Evolutionary conservation across 176 grass and related monocot genomes (phyloP).

Genomic region (Oryza meridionalis): DNA sequence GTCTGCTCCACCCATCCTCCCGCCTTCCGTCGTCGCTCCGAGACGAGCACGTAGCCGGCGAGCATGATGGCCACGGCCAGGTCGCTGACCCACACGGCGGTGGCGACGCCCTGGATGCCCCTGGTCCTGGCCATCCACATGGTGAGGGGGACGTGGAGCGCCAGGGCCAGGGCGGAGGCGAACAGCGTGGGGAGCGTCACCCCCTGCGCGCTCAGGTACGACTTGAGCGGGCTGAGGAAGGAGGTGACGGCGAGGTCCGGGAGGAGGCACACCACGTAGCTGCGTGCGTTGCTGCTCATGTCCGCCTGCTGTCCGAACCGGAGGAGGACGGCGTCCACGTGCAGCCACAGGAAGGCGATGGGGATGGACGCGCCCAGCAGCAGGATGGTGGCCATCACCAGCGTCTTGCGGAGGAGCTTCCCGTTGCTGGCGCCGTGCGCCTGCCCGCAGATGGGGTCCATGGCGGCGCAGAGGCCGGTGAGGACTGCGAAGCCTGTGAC

Average conservation of each 20-base stretch:
- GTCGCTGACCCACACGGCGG: slow-evolving; percentile 76
- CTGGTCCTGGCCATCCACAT: slow-evolving; percentile 45
- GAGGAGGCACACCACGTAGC: slow-evolving; percentile 54
- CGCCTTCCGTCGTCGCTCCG: slow-evolving; percentile 26
- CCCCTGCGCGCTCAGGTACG: slow-evolving; percentile 82
- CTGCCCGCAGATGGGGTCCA: slow-evolving; percentile 96
- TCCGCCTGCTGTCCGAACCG: slow-evolving; percentile 73
- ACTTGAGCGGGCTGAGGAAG: slow-evolving; percentile 73
- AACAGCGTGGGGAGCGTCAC: slow-evolving; percentile 75
- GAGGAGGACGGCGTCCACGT: slow-evolving; percentile 65
- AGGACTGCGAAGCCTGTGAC: slow-evolving; percentile 87
- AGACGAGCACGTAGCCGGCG: slow-evolving; percentile 38
- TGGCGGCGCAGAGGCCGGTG: slow-evolving; percentile 74
- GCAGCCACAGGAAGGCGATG: slow-evolving; percentile 70
- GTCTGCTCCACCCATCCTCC: slow-evolving; percentile 33
- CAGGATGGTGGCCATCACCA: slow-evolving; percentile 62
- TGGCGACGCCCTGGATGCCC: slow-evolving; percentile 67
- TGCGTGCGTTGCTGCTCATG: slow-evolving; percentile 54
- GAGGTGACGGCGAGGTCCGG: slow-evolving; percentile 71
- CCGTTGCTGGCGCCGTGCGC: slow-evolving; percentile 82
- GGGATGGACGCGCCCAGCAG: slow-evolving; percentile 62
- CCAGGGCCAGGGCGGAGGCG: slow-evolving; percentile 51
- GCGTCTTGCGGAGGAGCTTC: slow-evolving; percentile 65
- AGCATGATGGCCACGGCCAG: slow-evolving; percentile 52
- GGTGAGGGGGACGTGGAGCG: slow-evolving; percentile 73